A percentile compares a stretch with the other conserved stretches of the same genome.
Conservation (phyloP, 768 basidiomycete genomes). For the Solioccasus polychromus region DNA sequence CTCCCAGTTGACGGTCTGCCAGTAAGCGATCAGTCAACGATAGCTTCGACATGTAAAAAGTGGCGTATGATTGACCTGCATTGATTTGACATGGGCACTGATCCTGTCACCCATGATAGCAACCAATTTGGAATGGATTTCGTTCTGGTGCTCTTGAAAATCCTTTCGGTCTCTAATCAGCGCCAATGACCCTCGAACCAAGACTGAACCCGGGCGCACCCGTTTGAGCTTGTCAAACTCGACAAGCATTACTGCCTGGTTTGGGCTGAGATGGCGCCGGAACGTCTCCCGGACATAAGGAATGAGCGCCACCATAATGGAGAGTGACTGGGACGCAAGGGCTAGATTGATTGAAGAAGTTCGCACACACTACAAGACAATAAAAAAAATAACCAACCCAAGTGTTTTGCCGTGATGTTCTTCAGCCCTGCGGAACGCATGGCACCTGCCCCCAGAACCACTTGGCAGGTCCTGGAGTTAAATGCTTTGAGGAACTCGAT, state of each 20-base stretch:
- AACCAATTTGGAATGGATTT: slow-evolving; percentile 96
- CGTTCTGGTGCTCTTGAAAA: slow-evolving; percentile 98
- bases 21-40: slow-evolving; percentile 3
- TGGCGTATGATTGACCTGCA: slow-evolving; percentile 54
- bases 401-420: slow-evolving; percentile 97
- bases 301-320: slow-evolving; percentile 90
- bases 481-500: slow-evolving; percentile 97
- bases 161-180: slow-evolving; percentile 49
- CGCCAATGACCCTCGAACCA: neutral
- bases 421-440: slow-evolving; percentile 97
- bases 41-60: neutral
- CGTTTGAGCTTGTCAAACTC: slow-evolving; percentile 99
- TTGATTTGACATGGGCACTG: slow-evolving; percentile 75
- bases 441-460: slow-evolving; percentile 97
- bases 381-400: slow-evolving; percentile 53
- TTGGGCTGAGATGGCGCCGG: slow-evolving; percentile 87
- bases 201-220: slow-evolving; percentile 46
- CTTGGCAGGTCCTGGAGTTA: slow-evolving; percentile 97
- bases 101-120: slow-evolving; percentile 98
- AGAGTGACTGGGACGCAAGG: slow-evolving; percentile 93
- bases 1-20: slow-evolving; percentile 78
- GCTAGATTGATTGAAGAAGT: slow-evolving; percentile 45
- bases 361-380: slow-evolving; percentile 18
- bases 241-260: slow-evolving; percentile 94
- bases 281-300: slow-evolving; percentile 96